phyloP scores from a whole-genome alignment of 1,284 basidiomycete genomes.

The Pholiota adiposa region DNA sequence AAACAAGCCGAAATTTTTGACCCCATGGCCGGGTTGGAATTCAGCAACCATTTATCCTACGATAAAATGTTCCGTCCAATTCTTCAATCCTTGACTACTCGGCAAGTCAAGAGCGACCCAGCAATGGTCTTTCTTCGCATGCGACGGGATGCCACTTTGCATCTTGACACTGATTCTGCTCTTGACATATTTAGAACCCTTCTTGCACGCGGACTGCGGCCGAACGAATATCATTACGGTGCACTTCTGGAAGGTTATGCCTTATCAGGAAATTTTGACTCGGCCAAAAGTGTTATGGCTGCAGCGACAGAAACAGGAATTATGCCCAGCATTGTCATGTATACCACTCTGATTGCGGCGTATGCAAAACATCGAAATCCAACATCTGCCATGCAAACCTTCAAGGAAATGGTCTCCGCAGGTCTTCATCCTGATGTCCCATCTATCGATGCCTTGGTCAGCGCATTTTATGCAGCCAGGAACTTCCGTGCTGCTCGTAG shows the following conservation, averaged over 20 bases:
- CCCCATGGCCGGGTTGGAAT: slow-evolving; percentile 51
- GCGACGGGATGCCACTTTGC: slow-evolving; percentile 57
- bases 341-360: slow-evolving; percentile 73
- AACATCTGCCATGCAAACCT: slow-evolving; percentile 52
- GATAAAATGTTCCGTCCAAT: slow-evolving; percentile 46
- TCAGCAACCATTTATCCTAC: slow-evolving; percentile 37
- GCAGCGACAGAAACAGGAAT: slow-evolving; percentile 53
- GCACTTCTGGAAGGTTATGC: slow-evolving; percentile 73
- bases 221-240: slow-evolving; percentile 69
- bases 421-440: slow-evolving; percentile 69
- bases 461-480: slow-evolving; percentile 64
- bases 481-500: slow-evolving; percentile 52
- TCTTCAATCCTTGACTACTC: slow-evolving; percentile 47
- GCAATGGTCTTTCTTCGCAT: slow-evolving; percentile 64
- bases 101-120: slow-evolving; percentile 56
- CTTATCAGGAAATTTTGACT: slow-evolving; percentile 53
- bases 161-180: slow-evolving; percentile 53
- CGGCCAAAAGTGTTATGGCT: slow-evolving; percentile 56
- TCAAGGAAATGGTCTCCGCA: slow-evolving; percentile 63
- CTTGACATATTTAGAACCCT: slow-evolving; percentile 57
- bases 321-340: slow-evolving; percentile 63
- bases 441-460: slow-evolving; percentile 68
- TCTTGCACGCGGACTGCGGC: slow-evolving; percentile 64
- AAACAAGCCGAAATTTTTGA: slow-evolving; percentile 41
- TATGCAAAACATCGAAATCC: slow-evolving; percentile 64